phyloP scores from a whole-genome alignment of 345 rosid species.

The Hypericum androsaemum region DNA sequence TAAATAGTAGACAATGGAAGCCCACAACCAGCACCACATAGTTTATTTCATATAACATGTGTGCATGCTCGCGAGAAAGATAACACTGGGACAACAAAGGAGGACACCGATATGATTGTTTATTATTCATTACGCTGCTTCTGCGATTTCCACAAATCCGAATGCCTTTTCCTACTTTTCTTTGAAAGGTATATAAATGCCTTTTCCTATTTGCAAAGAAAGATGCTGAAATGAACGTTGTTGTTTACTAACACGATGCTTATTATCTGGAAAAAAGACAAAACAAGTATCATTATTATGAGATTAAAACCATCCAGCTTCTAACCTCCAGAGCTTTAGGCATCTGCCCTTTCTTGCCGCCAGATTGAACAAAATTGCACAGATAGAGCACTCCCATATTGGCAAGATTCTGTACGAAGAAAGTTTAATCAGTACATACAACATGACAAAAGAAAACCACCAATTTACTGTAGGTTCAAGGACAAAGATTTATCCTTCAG shows the following conservation, averaged over 20 bases:
- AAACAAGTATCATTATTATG: background rate
- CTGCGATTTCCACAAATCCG: no score
- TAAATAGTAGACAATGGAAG: background rate
- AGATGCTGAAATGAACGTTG: background rate
- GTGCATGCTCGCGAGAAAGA: no score
- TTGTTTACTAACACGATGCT: background rate
- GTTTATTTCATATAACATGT: no score
- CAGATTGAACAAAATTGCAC: conserved; percentile 17
- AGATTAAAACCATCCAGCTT: background rate
- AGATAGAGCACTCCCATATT: conserved; percentile 24
- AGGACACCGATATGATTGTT: no score
- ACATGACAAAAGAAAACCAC: no score
- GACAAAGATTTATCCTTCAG: no score
- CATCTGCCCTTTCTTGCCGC: conserved; percentile 15
- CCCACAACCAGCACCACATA: background rate
- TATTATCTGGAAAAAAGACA: background rate
- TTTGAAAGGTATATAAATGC: no score
- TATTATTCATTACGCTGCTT: no score
- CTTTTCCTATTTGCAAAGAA: no score
- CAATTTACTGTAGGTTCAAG: no score
- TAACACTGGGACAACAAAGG: no score
- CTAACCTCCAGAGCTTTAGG: conserved; percentile 26
- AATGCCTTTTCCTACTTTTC: no score
- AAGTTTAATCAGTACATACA: background rate
- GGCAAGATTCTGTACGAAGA: conserved; percentile 21